Percentiles rank a stretch among this genome's conserved stretches.
Conservation (phyloP, 2,329 filamentous ascomycete species). For the Macrophomina phaseolina region DNA sequence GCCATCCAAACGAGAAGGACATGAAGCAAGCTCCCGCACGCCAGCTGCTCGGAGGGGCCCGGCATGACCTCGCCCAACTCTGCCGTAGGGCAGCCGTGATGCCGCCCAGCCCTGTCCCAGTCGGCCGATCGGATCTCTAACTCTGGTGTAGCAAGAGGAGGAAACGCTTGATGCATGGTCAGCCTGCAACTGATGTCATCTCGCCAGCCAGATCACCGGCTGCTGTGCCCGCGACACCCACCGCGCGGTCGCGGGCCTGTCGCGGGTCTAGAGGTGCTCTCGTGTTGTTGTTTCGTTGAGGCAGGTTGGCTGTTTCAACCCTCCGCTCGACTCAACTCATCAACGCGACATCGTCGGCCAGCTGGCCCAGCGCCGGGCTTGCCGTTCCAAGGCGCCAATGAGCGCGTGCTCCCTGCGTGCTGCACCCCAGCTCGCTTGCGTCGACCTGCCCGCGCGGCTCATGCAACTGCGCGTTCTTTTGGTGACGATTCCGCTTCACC, state of each 20-base stretch:
- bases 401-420: conserved; percentile 17
- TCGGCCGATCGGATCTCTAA: conserved; percentile 18
- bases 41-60: conserved; percentile 5
- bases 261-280: conserved; percentile 1
- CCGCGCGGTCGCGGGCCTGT: neutral
- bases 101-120: conserved; percentile 4
- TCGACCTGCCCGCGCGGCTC: conserved; percentile 9
- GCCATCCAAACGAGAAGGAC: conserved; percentile 13
- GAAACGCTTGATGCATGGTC: conserved; percentile 7
- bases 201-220: neutral
- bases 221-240: neutral
- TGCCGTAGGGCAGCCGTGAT: conserved; percentile 4
- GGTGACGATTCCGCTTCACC: conserved; percentile 23
- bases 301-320: conserved; percentile 13
- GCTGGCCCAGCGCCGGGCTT: neutral
- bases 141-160: conserved; percentile 6
- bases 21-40: conserved; percentile 1
- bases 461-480: conserved; percentile 22
- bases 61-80: neutral
- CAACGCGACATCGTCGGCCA: neutral
- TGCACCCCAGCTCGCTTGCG: conserved; percentile 25
- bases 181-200: neutral
- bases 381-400: neutral
- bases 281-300: conserved; percentile 7
- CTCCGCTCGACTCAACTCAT: neutral